Evolutionary conservation across 441 rosid genomes (phyloP), one percentile per base, ranked within the genome.

Genomic region (Francoa sonchifolia): DNA sequence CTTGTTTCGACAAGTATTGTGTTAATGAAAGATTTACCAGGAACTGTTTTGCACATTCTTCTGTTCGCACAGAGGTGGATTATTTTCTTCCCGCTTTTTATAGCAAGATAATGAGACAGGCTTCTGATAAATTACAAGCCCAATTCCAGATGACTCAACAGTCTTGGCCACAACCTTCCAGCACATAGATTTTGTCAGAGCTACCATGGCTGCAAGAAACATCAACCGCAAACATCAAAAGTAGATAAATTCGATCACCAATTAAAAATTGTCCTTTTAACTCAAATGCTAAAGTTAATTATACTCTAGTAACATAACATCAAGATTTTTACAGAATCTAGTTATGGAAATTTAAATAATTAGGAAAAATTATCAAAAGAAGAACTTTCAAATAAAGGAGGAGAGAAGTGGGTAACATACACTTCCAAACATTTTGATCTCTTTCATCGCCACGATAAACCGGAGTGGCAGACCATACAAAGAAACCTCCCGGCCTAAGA

Each of bases 381-480:
- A 27, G 10, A 27, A 2, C 2, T 2, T n/a, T n/a, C n/a, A n/a
- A n/a, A n/a, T n/a, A n/a, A n/a, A n/a, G n/a, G n/a, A n/a, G n/a
- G n/a, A n/a, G n/a, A n/a, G n/a, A n/a, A n/a, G n/a, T n/a, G n/a
- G n/a, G n/a, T n/a, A n/a, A n/a, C 39, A 15, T 15, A 74, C 77
- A 50, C 4, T 68, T 70, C 95, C 97, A 88, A 37, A 83, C 65
- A 30, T 32, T 58, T 33, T 50, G 71, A 55, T 88, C 85, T 61
- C 59, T 76, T 5, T 74, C 69, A 50, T 83, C 65, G 0, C 69
- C 46, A 34, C 74, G 76, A 52, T 76, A 88, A n/a, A 83, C 93
- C 6, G 95, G 90, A 3, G 93, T 88, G 48, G 97, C 97, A 30
- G 97, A 88, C 95, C 97, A 88, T 29, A 78, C 58, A 29, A 83